Base-by-base conservation (phyloP, 1,139 yeast genomes). In the Arxiozyma bovina region DNA sequence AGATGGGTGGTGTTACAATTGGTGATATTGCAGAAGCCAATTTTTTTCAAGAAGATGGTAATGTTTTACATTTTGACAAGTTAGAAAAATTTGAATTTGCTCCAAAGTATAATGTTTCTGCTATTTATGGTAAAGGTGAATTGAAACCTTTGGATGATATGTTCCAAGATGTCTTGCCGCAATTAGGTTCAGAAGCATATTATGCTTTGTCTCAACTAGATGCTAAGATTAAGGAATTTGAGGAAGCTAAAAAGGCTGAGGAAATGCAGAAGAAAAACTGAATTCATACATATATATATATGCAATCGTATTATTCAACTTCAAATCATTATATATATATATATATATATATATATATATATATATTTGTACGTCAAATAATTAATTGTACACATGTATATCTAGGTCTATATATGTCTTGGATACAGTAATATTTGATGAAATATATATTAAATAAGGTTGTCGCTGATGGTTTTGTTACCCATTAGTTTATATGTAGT, bases 11-110 rank as follows among this genome's bases (percentile, higher is more conserved):
- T 64, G 88, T 86, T 74, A 86, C 90, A 68, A 78, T 93, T 66
- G 91, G 86, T 64, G 89, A 87, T 68, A 85, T 93, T 67, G 96
- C 89, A 73, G 97, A 91, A 78, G 98, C 96, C 72, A 93, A 91
- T 83, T 88, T 93, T 81, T 91, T 93, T 86, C 87, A 80, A 76
- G 96, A 90, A 63, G 96, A 91, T 74, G 97, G 98, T 70, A 86
- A 85, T 73, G 97, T 93, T 63, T 79, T 91, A 75, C 97, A 91
- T 79, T 90, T 93, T 82, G 84, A 87, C 80, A 85, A 93, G 76
- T 96, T 89, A 63, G 89, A 90, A 77, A 45, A 41, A 18, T 95
- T 91, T 63, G 97, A 91, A 79, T 90, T 90, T 64, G 90, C 96
- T 65, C 83, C 88, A 68, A 85, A 85, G 68, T 80, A 86, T 79